Evolutionary conservation across 768 basidiomycete species (phyloP), one percentile per base, ranked within the genome.

Genomic region (Mycena capillaripes): DNA sequence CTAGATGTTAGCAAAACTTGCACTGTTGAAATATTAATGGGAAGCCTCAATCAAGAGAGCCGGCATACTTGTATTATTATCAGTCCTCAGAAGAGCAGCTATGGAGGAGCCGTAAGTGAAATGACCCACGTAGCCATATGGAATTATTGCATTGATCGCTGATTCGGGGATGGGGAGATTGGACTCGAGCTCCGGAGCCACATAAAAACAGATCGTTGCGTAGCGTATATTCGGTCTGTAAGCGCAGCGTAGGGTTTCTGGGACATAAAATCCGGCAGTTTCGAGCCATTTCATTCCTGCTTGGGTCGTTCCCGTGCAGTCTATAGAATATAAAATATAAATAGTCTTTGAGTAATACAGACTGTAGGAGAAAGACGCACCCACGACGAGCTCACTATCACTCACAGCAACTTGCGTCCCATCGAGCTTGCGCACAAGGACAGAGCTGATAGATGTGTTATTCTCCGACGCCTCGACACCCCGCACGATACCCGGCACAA

Each of bases 1-100:
- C 61, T 50, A 12, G 21, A 44, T 42, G 25, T 36, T 42, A 69
- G 2, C 8, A 64, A 4, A 0, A 69, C 36, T 32, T 64, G 71
- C 58, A 72, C 61, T 70, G 62, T 44, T 19, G 4, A 62, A n/a
- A 44, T 8, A 8, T 23, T 50, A 12, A 25, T 8, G 48, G n/a
- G n/a, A 27, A 40, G 57, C 10, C 8, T 9, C 25, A 38, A 46
- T n/a, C 14, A n/a, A n/a, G n/a, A n/a, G n/a, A n/a, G n/a, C n/a
- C n/a, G n/a, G n/a, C n/a, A n/a, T n/a, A 74, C 73, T 69, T 3
- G 67, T 69, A 29, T 72, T 52, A n/a, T 63, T 62, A 36, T 75
- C 75, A 16, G 68, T 75, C 19, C 53, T 48, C 10, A 61, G 19
- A 10, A 73, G 53, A 16, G 23, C 71, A 27, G 42, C 25, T 12